Base-by-base conservation (phyloP, 1,139 yeast genomes). In the Yamadazyma aaseri region DNA sequence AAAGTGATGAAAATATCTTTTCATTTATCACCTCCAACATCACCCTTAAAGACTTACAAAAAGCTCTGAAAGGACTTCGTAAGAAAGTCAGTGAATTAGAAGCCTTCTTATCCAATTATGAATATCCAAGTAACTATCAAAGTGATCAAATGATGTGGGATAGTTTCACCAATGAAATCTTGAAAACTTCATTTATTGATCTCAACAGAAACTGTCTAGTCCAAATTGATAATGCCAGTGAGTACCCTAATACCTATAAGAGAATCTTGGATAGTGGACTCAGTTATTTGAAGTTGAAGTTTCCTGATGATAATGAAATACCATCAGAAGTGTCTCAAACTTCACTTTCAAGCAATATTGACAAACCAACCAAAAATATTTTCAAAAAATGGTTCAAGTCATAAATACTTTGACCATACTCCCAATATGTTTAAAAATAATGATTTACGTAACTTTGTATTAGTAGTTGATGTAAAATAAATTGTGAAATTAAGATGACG, bases 21-120 rank as follows among this genome's bases (percentile, higher is more conserved):
- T 65, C 72, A 23, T 71, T 68, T 49, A 69, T 70, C 27, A 64
- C 64, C 6, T 64, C 72, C 28, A 70, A 66, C 44, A 64, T 73
- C 29, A 66, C 75, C 0, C 51, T 75, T 27, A 60, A 60, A 33
- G 80, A 76, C 40, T 45, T 76, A 22, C 74, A 68, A 45, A 66
- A 69, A 38, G 72, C 73, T 43, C 60, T 79, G 27, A 57, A 65
- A 13, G 57, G 58, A 12, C 44, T 76, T 10, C 52, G 64, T 44
- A 55, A 53, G 26, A 63, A 60, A 36, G 59, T 73, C 15, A 52
- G 49, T 16, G 63, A 58, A 14, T 40, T 70, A 26, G 72, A 71
- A 32, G 44, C 42, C 3, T 51, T 50, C 28, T 55, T 76, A 33
- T 63, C 61, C 33, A 49, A 55, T 20, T 55, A 65, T 28, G 81